A percentile compares a stretch with the other conserved stretches of the same genome.
phyloP scores from a whole-genome alignment of 306 rosid genomes.

The Cicer judaicum region DNA sequence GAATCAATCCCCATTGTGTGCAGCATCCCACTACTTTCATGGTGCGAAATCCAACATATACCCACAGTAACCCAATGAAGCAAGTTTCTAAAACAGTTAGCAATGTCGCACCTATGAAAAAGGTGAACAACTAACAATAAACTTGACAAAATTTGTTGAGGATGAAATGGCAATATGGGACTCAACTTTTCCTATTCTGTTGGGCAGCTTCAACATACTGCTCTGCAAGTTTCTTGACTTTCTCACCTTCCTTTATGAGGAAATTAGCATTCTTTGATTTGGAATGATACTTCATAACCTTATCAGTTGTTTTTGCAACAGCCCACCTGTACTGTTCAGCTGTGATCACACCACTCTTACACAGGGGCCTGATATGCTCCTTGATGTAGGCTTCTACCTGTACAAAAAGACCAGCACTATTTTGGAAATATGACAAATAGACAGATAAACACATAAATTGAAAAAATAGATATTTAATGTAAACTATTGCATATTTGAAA shows the following conservation, averaged over 20 bases:
- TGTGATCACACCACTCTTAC: constrained; percentile 93
- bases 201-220: constrained; percentile 87
- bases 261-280: constrained; percentile 89
- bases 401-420: constrained; percentile 34
- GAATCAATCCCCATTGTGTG: constrained; percentile 31
- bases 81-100: constrained; percentile 23
- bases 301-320: constrained; percentile 80
- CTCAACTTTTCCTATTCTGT: constrained; percentile 60
- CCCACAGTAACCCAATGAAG: constrained; percentile 37
- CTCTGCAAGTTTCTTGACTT: constrained; percentile 96
- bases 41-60: constrained; percentile 34
- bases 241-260: constrained; percentile 96
- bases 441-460: constrained; percentile 6
- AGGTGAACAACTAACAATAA: constrained; percentile 2
- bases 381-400: constrained; percentile 95
- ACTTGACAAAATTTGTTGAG: constrained; percentile 30
- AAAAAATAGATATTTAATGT: background rate
- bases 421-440: constrained; percentile 8
- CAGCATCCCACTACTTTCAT: constrained; percentile 32
- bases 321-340: constrained; percentile 95
- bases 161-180: constrained; percentile 25
- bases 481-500: background rate
- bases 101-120: constrained; percentile 5
- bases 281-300: constrained; percentile 89
- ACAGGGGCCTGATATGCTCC: constrained; percentile 91